Conservation (phyloP, 139 green algal genomes). For the Coccomyxa sp. region DNA sequence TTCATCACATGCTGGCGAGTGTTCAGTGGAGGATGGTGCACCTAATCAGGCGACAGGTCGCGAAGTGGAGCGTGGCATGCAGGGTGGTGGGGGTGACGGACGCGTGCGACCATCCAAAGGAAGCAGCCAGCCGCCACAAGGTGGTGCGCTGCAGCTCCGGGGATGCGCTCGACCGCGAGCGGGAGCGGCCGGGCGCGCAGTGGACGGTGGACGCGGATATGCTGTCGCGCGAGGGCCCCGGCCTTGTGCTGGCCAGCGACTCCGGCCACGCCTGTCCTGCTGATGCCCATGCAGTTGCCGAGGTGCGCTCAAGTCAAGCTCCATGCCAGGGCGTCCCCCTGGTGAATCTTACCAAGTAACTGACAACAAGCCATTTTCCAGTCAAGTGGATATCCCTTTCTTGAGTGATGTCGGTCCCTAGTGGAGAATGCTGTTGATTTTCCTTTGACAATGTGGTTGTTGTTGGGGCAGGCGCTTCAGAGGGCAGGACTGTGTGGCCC, state of each 20-base stretch:
- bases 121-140: conserved; percentile 26
- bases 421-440: no score
- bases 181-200: neutral
- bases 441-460: neutral
- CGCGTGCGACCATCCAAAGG: conserved; percentile 62
- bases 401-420: no score
- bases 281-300: conserved; percentile 27
- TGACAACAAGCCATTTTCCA: no score
- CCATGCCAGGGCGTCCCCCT: no score
- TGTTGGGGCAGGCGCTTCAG: conserved; percentile 22
- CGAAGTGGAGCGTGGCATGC: neutral
- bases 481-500: conserved; percentile 14
- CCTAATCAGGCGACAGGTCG: no score
- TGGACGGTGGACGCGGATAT: conserved; percentile 58
- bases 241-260: conserved; percentile 68
- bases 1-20: no score
- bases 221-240: conserved; percentile 52
- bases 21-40: no score
- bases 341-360: no score
- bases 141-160: conserved; percentile 23
- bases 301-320: conserved; percentile 7
- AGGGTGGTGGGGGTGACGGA: conserved; percentile 68
- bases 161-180: neutral
- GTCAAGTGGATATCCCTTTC: no score
- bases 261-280: conserved; percentile 19